Evolutionary conservation across 495 filamentous ascomycete species (phyloP).

Genomic region (Trichoderma parareesei): DNA sequence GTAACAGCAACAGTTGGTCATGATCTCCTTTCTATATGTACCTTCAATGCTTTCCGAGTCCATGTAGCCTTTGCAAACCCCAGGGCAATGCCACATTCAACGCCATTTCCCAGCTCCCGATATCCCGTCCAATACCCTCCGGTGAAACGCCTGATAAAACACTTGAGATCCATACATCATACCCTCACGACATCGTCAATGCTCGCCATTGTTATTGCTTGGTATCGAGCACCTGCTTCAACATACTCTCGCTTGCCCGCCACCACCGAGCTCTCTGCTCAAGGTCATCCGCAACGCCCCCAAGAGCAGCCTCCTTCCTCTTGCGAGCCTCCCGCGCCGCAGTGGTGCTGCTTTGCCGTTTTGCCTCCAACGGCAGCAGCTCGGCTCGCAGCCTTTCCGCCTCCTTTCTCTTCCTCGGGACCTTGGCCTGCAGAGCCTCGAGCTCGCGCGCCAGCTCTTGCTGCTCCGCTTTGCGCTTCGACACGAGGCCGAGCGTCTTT

Average conservation of each 20-base stretch:
- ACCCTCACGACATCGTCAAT: background rate
- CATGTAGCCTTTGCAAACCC: no score
- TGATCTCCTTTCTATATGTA: no score
- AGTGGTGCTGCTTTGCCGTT: constrained; percentile 55
- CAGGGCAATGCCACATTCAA: background rate
- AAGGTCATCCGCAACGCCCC: constrained; percentile 66
- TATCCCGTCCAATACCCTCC: background rate
- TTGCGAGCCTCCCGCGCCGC: constrained; percentile 74
- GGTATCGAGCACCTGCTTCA: constrained; percentile 56
- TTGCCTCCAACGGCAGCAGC: constrained; percentile 58
- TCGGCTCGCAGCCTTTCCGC: constrained; percentile 65
- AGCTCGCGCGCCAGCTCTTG: constrained; percentile 61
- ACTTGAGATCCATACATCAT: background rate
- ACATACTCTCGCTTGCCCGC: constrained; percentile 56
- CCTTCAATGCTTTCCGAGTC: no score
- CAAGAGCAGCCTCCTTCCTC: constrained; percentile 59
- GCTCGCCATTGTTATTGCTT: background rate
- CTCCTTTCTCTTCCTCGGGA: constrained; percentile 68
- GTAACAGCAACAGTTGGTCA: no score
- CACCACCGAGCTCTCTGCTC: constrained; percentile 82
- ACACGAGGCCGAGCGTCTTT: constrained; percentile 50
- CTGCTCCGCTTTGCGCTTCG: constrained; percentile 52
- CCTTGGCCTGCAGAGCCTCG: constrained; percentile 50
- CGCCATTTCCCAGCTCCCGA: background rate
- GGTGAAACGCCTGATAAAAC: background rate